Percentiles rank a stretch among this genome's conserved stretches.
These are phyloP conservation scores for Wickerhamiella sergipiensis DNA, from an alignment of 805 yeast species.

Conservation along the genomic window DNA sequence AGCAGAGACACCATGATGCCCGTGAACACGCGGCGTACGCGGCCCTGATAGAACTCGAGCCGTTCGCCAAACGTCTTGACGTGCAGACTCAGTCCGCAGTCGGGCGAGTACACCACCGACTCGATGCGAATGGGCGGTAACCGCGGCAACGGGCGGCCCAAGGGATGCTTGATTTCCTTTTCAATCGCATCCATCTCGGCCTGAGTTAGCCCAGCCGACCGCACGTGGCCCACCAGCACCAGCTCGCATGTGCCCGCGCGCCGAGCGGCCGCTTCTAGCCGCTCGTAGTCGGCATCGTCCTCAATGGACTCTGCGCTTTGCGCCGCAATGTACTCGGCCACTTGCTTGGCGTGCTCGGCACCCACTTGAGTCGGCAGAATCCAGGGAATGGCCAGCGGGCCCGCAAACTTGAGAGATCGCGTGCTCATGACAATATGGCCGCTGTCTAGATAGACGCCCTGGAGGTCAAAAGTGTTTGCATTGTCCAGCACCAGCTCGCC, in stretches of 20 bases:
- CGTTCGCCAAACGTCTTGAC: constrained; percentile 35
- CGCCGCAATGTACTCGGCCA: neutral
- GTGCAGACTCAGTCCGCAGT: constrained; percentile 55
- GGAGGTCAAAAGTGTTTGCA: neutral
- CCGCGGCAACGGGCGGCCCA: constrained; percentile 59
- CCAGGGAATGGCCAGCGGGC: constrained; percentile 22
- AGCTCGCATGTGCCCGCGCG: constrained; percentile 53
- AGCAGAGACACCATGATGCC: constrained; percentile 34
- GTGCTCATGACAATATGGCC: constrained; percentile 24
- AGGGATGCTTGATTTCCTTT: constrained; percentile 54
- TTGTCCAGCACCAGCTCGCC: neutral
- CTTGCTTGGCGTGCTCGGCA: neutral
- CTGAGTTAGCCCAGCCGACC: constrained; percentile 40
- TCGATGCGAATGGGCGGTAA: constrained; percentile 45
- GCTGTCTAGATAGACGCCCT: constrained; percentile 25
- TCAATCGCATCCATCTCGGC: constrained; percentile 51
- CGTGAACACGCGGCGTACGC: constrained; percentile 31
- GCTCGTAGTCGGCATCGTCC: constrained; percentile 36
- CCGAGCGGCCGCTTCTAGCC: constrained; percentile 33
- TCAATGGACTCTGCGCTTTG: constrained; percentile 3
- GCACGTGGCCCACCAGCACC: constrained; percentile 52
- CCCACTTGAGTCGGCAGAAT: constrained; percentile 28
- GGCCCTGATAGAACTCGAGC: constrained; percentile 30
- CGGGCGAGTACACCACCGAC: constrained; percentile 72
- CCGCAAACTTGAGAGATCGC: constrained; percentile 23